A percentile compares a stretch with the other conserved stretches of the same genome.
These are phyloP conservation scores for Thermothelomyces thermophilus DNA, from an alignment of 2,329 filamentous ascomycete genomes.

Conservation along the genomic window DNA sequence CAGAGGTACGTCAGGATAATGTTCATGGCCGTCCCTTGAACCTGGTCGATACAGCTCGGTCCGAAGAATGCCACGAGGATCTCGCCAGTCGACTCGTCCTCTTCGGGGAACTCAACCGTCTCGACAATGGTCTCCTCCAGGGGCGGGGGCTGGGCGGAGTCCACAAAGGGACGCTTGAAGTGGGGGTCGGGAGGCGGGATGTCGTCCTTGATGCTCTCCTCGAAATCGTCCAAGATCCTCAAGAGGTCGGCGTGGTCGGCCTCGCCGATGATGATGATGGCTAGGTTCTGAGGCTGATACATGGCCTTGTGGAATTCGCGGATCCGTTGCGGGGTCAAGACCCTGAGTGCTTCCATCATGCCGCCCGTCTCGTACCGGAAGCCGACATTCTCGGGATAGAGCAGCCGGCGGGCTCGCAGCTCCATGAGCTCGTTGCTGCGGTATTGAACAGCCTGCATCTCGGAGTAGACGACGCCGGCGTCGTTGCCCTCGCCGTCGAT, in stretches of 20 bases:
- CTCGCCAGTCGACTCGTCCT: constrained; percentile 90
- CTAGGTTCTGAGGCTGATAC: constrained; percentile 96
- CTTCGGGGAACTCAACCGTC: constrained; percentile 86
- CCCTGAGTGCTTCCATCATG: constrained; percentile 84
- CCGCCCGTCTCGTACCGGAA: constrained; percentile 98
- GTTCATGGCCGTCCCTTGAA: constrained; percentile 66
- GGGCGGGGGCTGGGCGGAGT: constrained; percentile 70
- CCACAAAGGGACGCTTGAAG: constrained; percentile 85
- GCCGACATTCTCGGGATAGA: constrained; percentile 84
- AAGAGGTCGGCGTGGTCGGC: constrained; percentile 77
- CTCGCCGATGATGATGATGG: constrained; percentile 85
- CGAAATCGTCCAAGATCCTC: constrained; percentile 77
- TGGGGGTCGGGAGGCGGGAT: constrained; percentile 68
- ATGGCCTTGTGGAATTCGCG: constrained; percentile 92
- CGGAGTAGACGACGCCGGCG: constrained; percentile 94
- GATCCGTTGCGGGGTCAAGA: constrained; percentile 82
- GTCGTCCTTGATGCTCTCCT: constrained; percentile 74
- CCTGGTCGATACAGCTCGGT: constrained; percentile 66
- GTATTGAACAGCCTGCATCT: constrained; percentile 96
- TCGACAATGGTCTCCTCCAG: constrained; percentile 67
- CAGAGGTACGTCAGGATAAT: constrained; percentile 80
- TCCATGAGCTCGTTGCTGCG: constrained; percentile 81
- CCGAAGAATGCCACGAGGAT: constrained; percentile 82
- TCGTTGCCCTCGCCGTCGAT: constrained; percentile 90
- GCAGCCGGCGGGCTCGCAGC: constrained; percentile 65